Base-by-base conservation (phyloP, 345 rosid species). In the Murraya paniculata region DNA sequence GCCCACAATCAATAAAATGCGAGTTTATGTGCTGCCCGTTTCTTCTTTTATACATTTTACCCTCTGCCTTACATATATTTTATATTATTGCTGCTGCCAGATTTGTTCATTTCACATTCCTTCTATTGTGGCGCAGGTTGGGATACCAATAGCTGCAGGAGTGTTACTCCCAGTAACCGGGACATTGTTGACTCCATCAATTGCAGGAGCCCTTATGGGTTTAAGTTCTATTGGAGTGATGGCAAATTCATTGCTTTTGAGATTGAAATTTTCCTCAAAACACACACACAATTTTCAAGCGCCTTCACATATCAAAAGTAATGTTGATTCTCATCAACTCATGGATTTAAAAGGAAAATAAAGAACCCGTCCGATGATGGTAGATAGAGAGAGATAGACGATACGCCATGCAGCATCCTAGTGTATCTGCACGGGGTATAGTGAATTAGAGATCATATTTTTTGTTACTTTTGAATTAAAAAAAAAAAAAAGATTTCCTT, bases 131-230 rank as follows among this genome's bases (percentile, higher is more conserved):
- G 22, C 62, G 56, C 77, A 93, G 99, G 89, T 93, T 28, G 99
- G 99, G 50, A 87, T 95, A 83, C 98, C 99, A 2, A 86, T 95
- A 61, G 98, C 98, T 21, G 99, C 99, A 10, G 99, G 99, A 64
- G 79, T 88, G 84, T 81, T 95, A 81, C 86, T 95, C 57, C 99
- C 99, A 8, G 2, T 90, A 30, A 92, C 94, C 0, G 99, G 99
- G 74, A 92, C 94, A 35, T 90, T 92, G 81, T 87, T 95, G 77
- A 95, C 97, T 64, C 99, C 99, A 71, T 95, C 98, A 38, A 95
- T 95, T 38, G 98, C 99, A 0, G 98, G 99, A 73, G 99, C 93
- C 53, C 96, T 93, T 14, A 95, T 95, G 99, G 98, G 99, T 78
- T 84, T 95, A 71, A 95, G 99, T 85, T 95, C 99, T 24, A 80